Evolutionary conservation across 2,329 filamentous ascomycete species (phyloP).

Genomic region (Cercospora zeina): DNA sequence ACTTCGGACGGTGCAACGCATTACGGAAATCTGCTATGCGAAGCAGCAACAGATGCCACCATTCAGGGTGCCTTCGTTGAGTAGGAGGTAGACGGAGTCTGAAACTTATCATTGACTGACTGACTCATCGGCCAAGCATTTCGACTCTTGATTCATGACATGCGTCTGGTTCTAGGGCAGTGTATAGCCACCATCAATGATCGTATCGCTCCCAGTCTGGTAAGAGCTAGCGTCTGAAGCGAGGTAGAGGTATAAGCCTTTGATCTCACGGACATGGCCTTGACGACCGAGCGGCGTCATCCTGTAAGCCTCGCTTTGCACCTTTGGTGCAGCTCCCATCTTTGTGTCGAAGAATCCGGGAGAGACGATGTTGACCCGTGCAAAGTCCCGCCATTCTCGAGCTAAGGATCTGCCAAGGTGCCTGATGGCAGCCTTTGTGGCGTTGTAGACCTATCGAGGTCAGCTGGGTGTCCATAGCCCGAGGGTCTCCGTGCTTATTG

Average conservation of each 20-base stretch:
- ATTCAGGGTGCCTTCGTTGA: background rate
- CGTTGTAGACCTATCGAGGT: slow-evolving; percentile 52
- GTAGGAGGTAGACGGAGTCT: too few species aligned
- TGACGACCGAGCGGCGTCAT: slow-evolving; percentile 53
- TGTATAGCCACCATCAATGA: slow-evolving; percentile 42
- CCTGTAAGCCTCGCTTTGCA: slow-evolving; percentile 51
- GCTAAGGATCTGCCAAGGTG: slow-evolving; percentile 59
- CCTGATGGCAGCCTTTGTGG: slow-evolving; percentile 57
- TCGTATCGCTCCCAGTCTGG: slow-evolving; percentile 38
- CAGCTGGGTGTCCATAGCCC: background rate
- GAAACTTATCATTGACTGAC: too few species aligned
- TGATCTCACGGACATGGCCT: slow-evolving; percentile 40
- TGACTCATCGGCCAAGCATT: background rate
- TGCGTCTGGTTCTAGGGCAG: slow-evolving; percentile 33
- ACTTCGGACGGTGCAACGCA: background rate
- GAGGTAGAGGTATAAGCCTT: slow-evolving; percentile 39
- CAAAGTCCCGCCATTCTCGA: slow-evolving; percentile 58
- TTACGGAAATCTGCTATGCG: background rate
- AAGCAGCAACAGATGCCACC: background rate
- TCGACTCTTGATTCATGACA: background rate
- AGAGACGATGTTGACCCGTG: slow-evolving; percentile 58
- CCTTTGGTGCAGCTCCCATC: slow-evolving; percentile 51
- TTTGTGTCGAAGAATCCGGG: slow-evolving; percentile 59
- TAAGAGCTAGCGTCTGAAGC: slow-evolving; percentile 40
- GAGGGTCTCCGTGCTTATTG: slow-evolving; percentile 9